Base-by-base conservation (phyloP, 2,329 filamentous ascomycete species). In the Aspergillus pseudotamarii region DNA sequence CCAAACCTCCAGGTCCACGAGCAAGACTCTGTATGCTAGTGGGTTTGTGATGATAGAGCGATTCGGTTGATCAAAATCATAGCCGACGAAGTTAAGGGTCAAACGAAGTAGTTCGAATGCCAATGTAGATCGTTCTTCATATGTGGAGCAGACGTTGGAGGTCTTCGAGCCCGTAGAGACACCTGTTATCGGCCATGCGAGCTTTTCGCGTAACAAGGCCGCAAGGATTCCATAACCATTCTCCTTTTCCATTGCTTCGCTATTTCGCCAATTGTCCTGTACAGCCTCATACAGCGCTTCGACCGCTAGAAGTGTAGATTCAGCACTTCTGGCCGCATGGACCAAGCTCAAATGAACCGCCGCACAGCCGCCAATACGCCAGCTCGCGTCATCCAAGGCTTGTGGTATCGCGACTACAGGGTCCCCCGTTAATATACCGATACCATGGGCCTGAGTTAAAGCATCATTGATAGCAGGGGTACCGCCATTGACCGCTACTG, bases 41-140 rank as follows among this genome's bases (percentile, higher is more conserved):
- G 95, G 94, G 71, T 99, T 99, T 69, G 96, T 91, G 74, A 99
- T 96, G 71, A 97, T 92, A 1, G 94, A 97, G 62, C 94, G 90
- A 62, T 93, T 88, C 0, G 93, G 92, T 38, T 89, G 85, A n/a
- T 86, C 81, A 67, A 90, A 89, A 65, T 94, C 89, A 76, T 96
- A 98, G 3, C 95, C 95, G 63, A 97, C 89, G 75, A 98, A 99
- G 9, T 86, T 85, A 21, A 99, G 84, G 4, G 97, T 88, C 28
- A 94, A 81, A 62, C 88, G 89, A 6, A 99, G 83, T 10, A 97
- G 82, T 66, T 91, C 78, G 57, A 82, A 75, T 19, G 85, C 81
- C 54, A 89, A 78, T 1, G 75, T 74, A 64, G 85, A 85, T 64
- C 83, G 81, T 64, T 87, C 83, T 62, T 82, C 77, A 36, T 71